Evolutionary conservation across 805 yeast genomes (phyloP), one percentile per base, ranked within the genome.

Genomic region (Metschnikowia lachancei): DNA sequence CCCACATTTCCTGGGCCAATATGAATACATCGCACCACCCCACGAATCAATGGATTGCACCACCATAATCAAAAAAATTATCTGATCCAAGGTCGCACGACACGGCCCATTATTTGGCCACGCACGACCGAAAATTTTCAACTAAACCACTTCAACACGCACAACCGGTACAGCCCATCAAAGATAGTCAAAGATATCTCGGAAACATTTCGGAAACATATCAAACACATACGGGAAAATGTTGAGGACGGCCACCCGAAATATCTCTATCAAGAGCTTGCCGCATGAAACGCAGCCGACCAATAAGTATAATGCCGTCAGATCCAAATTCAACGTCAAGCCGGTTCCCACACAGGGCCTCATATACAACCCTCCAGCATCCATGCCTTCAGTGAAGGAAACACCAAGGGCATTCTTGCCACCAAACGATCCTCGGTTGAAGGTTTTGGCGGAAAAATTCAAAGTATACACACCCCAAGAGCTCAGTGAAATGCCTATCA

Each of bases 351-450:
- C 83, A 1, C 69, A 75, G 19, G 92, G 92, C 4, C 66, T 87
- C 22, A 78, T 81, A 34, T 61, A 66, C 51, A 77, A 88, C 35
- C 90, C 89, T 19, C 78, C 91, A 3, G 76, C 85, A 12, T 55
- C 75, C 30, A 53, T 57, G 46, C 73, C 83, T 22, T 65, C 77
- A 11, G 67, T 74, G 47, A 67, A 79, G 64, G 76, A 69, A 61
- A 83, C 94, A 2, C 95, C 95, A 14, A 74, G 73, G 43, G 80
- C 82, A 2, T 87, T 87, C 61, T 63, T 87, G 46, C 89, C 94
- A 10, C 53, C 66, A 5, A 65, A 63, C 35, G 88, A 86, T 59
- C 80, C 81, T 36, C 76, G 94, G 54, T 71, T 74, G 43, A 66
- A 62, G 2, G 55, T 73, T 10, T 53, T 64, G 30, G 58, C 65